Base-by-base conservation (phyloP, 805 yeast species). In the Suhomyces xylopsoci region DNA sequence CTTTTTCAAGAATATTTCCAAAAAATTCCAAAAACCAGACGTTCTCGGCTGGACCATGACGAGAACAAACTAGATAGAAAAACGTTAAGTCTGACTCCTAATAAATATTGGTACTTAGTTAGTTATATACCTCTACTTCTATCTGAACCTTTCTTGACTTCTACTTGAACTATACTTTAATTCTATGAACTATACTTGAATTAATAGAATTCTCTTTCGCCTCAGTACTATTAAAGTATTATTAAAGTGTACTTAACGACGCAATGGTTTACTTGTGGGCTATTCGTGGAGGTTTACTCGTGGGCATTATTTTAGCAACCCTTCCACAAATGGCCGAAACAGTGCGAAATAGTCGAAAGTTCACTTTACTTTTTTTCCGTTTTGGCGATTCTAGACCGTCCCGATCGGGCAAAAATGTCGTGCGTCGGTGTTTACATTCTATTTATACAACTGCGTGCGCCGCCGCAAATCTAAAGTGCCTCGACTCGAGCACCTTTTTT, bases 371-470 rank as follows among this genome's bases (percentile, higher is more conserved):
- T 28, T 42, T n/a, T 22, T 42, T 14, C 45, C 45, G 17, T 28
- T 28, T 45, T 17, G 20, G 15, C 5, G 47, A 26, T n/a, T 17
- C 36, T 26, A 25, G 47, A 45, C 28, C 47, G 36, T 17, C 47
- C 47, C 47, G 38, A 45, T 25, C 25, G 10, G 43, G 49, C 10
- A 47, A n/a, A 17, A 47, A 47, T 47, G 50, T 47, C 50, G 50
- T 24, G 45, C n/a, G 22, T 19, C 50, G 50, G 45, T 47, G 50
- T 47, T 47, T 47, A 47, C 45, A 47, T 47, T 25, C 50, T 40
- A 47, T 32, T 47, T 32, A 15, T 47, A 40, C 24, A 10, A 38
- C 42, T 19, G 20, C 42, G 42, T 38, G 42, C 42, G 24, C 42
- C 24, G 42, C 42, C 42, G 36, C 42, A 38, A 38, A 38, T 7